Percentiles rank a stretch among this genome's conserved stretches.
phyloP scores from a whole-genome alignment of 495 filamentous ascomycete genomes.

The Clavariopsis aquatica region DNA sequence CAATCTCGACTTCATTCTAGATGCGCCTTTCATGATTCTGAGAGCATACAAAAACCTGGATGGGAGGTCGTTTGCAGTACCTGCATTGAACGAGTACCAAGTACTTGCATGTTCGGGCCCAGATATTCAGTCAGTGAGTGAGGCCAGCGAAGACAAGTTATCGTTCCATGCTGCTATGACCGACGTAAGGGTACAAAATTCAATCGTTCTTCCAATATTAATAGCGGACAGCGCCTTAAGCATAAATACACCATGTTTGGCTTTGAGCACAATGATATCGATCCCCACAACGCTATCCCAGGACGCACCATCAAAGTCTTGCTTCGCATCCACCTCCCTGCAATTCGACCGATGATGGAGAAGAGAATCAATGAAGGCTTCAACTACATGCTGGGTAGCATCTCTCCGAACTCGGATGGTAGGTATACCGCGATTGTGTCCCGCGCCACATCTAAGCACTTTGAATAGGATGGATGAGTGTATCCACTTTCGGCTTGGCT shows the following conservation, averaged over 20 bases:
- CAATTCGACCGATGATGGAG: slow-evolving; percentile 4
- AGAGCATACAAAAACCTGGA: not conserved
- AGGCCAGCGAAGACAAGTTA: not conserved
- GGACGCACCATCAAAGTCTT: slow-evolving; percentile 3
- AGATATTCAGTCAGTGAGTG: not conserved
- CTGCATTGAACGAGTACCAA: slow-evolving; percentile 14
- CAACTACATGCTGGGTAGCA: not conserved
- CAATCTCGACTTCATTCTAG: slow-evolving; percentile 1
- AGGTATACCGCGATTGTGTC: not conserved
- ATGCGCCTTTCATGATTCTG: not conserved
- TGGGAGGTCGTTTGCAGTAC: slow-evolving; percentile 11
- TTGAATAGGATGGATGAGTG: slow-evolving; percentile 10
- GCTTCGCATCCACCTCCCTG: slow-evolving; percentile 1
- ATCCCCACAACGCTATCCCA: slow-evolving; percentile 14
- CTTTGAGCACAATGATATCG: slow-evolving; percentile 15
- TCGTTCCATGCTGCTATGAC: slow-evolving; percentile 19
- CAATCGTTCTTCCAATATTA: not conserved
- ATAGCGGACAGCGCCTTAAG: slow-evolving; percentile 6
- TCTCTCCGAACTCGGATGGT: not conserved
- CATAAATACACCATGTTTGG: slow-evolving; percentile 21
- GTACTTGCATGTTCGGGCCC: not conserved
- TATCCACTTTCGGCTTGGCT: slow-evolving; percentile 8
- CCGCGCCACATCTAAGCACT: not conserved
- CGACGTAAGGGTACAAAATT: slow-evolving; percentile 1
- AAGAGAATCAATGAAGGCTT: slow-evolving; percentile 7